phyloP scores from a whole-genome alignment of 2,329 filamentous ascomycete genomes.

The Sordariomycetes sp. region DNA sequence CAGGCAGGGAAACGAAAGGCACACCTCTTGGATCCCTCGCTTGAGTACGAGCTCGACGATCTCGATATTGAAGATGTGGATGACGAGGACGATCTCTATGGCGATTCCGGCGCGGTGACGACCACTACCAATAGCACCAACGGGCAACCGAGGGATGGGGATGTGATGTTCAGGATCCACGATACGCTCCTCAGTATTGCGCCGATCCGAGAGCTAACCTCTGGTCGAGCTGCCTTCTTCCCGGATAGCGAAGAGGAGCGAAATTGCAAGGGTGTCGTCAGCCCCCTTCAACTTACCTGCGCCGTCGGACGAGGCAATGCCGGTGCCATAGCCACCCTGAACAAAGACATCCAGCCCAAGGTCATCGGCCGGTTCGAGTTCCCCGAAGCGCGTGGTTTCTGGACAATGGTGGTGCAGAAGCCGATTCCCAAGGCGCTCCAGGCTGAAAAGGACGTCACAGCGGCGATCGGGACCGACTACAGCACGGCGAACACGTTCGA shows the following conservation, averaged over 20 bases:
- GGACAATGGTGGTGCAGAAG: constrained; percentile 67
- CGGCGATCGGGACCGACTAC: constrained; percentile 42
- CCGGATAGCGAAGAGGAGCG: constrained; percentile 32
- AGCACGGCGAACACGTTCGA: constrained; percentile 52
- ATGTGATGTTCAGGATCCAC: constrained; percentile 64
- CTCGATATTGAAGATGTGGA: constrained; percentile 48
- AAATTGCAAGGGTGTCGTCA: constrained; percentile 29
- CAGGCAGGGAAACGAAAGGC: constrained; percentile 54
- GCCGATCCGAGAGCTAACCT: constrained; percentile 64
- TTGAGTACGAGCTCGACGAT: constrained; percentile 39
- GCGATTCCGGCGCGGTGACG: constrained; percentile 28
- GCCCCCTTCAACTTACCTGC: constrained; percentile 42
- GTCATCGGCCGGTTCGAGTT: constrained; percentile 62
- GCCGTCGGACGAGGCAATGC: constrained; percentile 54
- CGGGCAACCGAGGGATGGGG: constrained; percentile 40
- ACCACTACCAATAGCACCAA: constrained; percentile 14
- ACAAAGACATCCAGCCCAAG: constrained; percentile 65
- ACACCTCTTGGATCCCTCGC: constrained; percentile 42
- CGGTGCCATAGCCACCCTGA: constrained; percentile 65
- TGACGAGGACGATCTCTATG: constrained; percentile 48
- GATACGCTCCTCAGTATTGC: constrained; percentile 70
- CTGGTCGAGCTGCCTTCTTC: constrained; percentile 45
- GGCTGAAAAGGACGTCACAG: constrained; percentile 35
- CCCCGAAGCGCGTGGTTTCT: constrained; percentile 63
- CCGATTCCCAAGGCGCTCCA: constrained; percentile 45